phyloP scores from a whole-genome alignment of 2,329 filamentous ascomycete species.

The Fusarium palustre region DNA sequence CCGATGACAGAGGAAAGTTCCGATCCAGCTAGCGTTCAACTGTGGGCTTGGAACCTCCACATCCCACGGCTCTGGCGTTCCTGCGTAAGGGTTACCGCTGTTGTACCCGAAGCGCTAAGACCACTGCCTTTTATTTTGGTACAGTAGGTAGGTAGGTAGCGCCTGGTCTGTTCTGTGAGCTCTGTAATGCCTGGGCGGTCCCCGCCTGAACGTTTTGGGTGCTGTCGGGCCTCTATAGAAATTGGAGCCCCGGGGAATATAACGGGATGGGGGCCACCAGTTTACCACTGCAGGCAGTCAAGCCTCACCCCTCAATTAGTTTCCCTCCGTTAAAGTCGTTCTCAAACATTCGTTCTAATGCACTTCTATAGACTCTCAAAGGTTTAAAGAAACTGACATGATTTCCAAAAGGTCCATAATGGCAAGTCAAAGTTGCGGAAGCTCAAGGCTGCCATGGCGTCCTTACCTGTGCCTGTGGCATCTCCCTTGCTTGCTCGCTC shows the following conservation, averaged over 20 bases:
- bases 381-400: slow-evolving; percentile 14
- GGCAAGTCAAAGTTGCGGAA: slow-evolving; percentile 15
- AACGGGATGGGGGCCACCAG: slow-evolving; percentile 11
- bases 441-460: slow-evolving; percentile 14
- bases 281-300: background rate
- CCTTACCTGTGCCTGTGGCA: slow-evolving; percentile 8
- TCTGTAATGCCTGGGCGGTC: background rate
- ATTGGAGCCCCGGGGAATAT: slow-evolving; percentile 12
- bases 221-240: background rate
- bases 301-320: slow-evolving; percentile 27
- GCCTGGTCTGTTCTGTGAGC: background rate
- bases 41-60: slow-evolving; percentile 43
- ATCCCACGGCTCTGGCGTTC: slow-evolving; percentile 46
- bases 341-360: slow-evolving; percentile 16
- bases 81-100: slow-evolving; percentile 49
- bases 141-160: too few species aligned
- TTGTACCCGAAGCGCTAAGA: slow-evolving; percentile 36
- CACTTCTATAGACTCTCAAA: slow-evolving; percentile 1
- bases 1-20: slow-evolving; percentile 46
- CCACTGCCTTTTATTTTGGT: slow-evolving; percentile 21
- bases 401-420: slow-evolving; percentile 9
- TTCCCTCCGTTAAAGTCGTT: slow-evolving; percentile 27
- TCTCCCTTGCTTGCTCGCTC: slow-evolving; percentile 16
- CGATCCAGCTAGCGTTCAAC: slow-evolving; percentile 44
- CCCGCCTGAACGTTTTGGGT: slow-evolving; percentile 8